Evolutionary conservation across 441 rosid genomes (phyloP).

Genomic region (Jatropha podagrica): DNA sequence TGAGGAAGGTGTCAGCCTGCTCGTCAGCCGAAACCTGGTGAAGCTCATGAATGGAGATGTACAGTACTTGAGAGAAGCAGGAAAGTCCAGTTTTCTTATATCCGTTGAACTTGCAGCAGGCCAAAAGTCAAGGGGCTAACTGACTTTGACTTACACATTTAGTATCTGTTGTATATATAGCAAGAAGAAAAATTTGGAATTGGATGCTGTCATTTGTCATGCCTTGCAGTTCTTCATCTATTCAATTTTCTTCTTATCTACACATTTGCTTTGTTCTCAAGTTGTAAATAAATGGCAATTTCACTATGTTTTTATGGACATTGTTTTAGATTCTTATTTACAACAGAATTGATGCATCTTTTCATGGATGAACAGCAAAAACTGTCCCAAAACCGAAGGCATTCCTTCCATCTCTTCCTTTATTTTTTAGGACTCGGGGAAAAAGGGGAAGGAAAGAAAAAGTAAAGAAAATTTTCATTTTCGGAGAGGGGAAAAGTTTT

Average conservation of each 20-base stretch:
- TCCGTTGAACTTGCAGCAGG: conserved; percentile 82
- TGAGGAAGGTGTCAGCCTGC: conserved; percentile 77
- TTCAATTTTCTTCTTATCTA: background rate
- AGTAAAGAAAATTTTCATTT: no score
- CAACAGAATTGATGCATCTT: background rate
- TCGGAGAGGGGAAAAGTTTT: no score
- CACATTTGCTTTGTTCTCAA: background rate
- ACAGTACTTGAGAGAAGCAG: conserved; percentile 85
- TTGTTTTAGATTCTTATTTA: background rate
- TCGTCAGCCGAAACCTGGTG: conserved; percentile 71
- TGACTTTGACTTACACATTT: background rate
- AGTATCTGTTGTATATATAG: background rate
- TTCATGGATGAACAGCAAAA: background rate
- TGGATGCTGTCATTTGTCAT: background rate
- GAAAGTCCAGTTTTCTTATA: conserved; percentile 69
- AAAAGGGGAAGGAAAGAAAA: no score
- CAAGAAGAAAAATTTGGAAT: background rate
- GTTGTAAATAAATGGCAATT: conserved; percentile 12
- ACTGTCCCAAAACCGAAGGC: background rate
- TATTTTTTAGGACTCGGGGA: background rate
- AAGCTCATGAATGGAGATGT: conserved; percentile 95
- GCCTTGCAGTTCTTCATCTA: background rate
- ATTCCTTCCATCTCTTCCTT: background rate
- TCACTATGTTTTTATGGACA: background rate
- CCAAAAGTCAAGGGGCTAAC: conserved; percentile 21